Evolutionary conservation across 371 early-diverging fungal species (phyloP).

Genomic region (Syncephalastrum monosporum): DNA sequence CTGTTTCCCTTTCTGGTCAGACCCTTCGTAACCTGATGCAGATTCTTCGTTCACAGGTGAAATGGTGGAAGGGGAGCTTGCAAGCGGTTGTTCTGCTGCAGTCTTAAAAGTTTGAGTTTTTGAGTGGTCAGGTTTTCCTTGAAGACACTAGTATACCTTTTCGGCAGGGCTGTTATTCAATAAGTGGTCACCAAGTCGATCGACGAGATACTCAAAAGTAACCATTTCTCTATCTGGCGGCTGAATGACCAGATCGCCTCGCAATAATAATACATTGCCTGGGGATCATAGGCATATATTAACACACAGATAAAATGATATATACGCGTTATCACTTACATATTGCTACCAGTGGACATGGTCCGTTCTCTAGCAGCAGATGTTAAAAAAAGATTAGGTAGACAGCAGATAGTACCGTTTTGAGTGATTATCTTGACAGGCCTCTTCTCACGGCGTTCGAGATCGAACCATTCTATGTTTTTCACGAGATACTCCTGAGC

Average conservation of each 20-base stretch:
- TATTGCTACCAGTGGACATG: conserved; percentile 88
- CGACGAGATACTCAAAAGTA: conserved; percentile 70
- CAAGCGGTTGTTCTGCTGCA: background rate
- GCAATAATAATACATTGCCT: conserved; percentile 79
- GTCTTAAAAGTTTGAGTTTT: background rate
- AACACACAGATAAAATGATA: background rate
- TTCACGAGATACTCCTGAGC: conserved; percentile 64
- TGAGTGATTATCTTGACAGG: conserved; percentile 75
- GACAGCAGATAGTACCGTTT: conserved; percentile 55
- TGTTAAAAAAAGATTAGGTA: background rate
- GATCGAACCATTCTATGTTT: conserved; percentile 63
- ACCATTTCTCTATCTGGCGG: conserved; percentile 60
- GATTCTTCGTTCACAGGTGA: background rate
- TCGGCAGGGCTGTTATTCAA: conserved; percentile 35
- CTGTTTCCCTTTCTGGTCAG: conserved; percentile 5
- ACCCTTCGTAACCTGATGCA: too few species aligned
- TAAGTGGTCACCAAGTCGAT: conserved; percentile 73
- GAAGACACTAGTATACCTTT: background rate
- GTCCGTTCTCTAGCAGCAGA: conserved; percentile 71
- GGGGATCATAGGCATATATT: background rate
- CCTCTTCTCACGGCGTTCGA: conserved; percentile 30
- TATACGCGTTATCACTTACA: conserved; percentile 28
- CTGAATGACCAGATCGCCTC: conserved; percentile 66
- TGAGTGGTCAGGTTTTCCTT: background rate
- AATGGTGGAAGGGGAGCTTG: background rate